Evolutionary conservation across 345 rosid genomes (phyloP).

Genomic region (Boechera retrofracta): DNA sequence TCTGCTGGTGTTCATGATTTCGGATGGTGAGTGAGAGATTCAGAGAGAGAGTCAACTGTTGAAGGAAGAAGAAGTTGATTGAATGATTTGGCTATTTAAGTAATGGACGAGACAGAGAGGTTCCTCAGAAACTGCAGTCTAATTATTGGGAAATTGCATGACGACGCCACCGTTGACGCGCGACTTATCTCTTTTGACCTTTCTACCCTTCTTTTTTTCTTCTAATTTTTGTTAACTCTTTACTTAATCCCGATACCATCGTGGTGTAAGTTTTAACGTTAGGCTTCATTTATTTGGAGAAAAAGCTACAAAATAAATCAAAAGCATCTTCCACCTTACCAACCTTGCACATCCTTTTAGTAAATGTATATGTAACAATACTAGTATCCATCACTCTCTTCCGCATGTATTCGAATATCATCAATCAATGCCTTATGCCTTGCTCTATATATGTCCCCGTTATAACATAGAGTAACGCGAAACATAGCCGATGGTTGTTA

Average conservation of each 20-base stretch:
- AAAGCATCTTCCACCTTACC: slow-evolving; percentile 48
- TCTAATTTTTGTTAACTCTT: background rate
- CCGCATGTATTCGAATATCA: slow-evolving; percentile 31
- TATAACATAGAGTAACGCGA: slow-evolving; percentile 1
- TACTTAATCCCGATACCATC: slow-evolving; percentile 43
- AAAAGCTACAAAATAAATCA: slow-evolving; percentile 43
- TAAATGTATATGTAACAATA: slow-evolving; percentile 47
- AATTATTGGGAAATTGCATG: slow-evolving; percentile 16
- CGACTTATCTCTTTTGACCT: slow-evolving; percentile 2
- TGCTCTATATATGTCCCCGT: slow-evolving; percentile 22
- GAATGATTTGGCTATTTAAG: slow-evolving; percentile 13
- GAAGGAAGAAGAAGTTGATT: slow-evolving; percentile 17
- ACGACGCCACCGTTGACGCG: slow-evolving; percentile 44
- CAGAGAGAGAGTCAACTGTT: slow-evolving; percentile 37
- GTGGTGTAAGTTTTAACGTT: slow-evolving; percentile 42
- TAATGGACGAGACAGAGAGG: slow-evolving; percentile 33
- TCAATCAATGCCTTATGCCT: slow-evolving; percentile 15
- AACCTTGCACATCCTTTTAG: slow-evolving; percentile 52
- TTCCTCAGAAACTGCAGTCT: slow-evolving; percentile 37
- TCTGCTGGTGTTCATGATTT: slow-evolving; percentile 23
- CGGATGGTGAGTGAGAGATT: background rate
- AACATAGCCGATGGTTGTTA: no score
- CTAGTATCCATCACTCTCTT: slow-evolving; percentile 29
- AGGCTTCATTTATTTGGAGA: slow-evolving; percentile 46
- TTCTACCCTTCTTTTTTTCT: background rate